Evolutionary conservation across 179 eudicot genomes (phyloP), one percentile per base, ranked within the genome.

Genomic region (Actinidia arguta): DNA sequence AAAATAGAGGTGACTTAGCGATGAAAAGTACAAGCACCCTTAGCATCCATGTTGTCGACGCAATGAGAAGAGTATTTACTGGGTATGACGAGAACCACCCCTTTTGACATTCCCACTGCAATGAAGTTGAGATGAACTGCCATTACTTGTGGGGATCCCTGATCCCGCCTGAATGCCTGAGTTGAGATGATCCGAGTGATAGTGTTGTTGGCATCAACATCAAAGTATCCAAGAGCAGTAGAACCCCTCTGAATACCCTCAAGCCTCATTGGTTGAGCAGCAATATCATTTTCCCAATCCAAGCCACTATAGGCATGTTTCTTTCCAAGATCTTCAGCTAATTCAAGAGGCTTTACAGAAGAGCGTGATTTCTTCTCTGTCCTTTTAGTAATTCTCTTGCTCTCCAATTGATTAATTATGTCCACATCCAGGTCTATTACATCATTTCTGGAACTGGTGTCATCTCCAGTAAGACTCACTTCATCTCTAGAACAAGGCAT

Each of bases 191-290:
- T 87, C 78, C 89, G 84, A 8, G 97, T 93, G 59, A 96, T 85
- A 48, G 82, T 59, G 80, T 96, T 94, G 78, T 89, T 88, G 73
- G 94, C 87, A 86, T 85, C 81, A 82, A 91, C 88, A 63, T 93
- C 94, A 63, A 96, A 94, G 87, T 94, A 96, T 16, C 98, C 98
- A 67, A 94, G 72, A 42, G 90, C 94, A 67, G 94, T 92, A 8
- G 97, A 94, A 17, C 93, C 92, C 82, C 92, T 88, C 25, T 90
- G 82, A 31, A 89, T 92, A 76, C 99, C 99, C 85, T 96, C 99
- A 87, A 96, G 95, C 90, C 93, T 92, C 99, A 96, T 94, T n/a
- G 99, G 99, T 79, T 93, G 99, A 50, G 98, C 93, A 86, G 94
- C 94, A 31, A 94, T 96, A 81, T 95, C 98, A 86, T 91, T 95